phyloP scores from a whole-genome alignment of 192 early-diverging fungal genomes.

The Cetraspora pellucida region DNA sequence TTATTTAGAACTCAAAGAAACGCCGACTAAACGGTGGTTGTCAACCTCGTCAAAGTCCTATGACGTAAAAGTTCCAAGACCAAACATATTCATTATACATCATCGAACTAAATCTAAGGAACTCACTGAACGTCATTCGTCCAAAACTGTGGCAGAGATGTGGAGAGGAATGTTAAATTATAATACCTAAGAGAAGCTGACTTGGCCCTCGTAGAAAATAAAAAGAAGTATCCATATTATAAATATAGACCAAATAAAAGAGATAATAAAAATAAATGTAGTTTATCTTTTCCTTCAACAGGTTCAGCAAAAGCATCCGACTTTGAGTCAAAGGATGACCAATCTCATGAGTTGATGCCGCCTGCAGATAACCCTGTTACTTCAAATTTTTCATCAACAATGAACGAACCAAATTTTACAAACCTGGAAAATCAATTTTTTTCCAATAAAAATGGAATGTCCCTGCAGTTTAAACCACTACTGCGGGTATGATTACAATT shows the following conservation, averaged over 20 bases:
- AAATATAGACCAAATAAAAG: slow-evolving; percentile 34
- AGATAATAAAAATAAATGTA: slow-evolving; percentile 24
- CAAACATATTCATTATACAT: slow-evolving; percentile 33
- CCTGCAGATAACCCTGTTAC: neutral
- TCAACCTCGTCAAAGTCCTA: slow-evolving; percentile 19
- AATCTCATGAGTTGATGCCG: neutral
- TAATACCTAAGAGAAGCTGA: slow-evolving; percentile 31
- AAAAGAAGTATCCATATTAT: slow-evolving; percentile 31
- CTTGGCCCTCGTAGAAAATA: slow-evolving; percentile 29
- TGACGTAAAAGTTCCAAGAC: slow-evolving; percentile 30
- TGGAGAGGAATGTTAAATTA: slow-evolving; percentile 30
- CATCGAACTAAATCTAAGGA: slow-evolving; percentile 32
- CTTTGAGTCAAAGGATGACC: neutral
- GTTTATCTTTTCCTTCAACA: neutral
- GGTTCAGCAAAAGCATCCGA: neutral
- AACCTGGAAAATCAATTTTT: neutral
- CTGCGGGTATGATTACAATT: neutral
- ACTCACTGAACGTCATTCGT: slow-evolving; percentile 29
- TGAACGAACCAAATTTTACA: neutral
- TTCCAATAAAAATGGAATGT: neutral
- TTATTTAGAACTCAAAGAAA: slow-evolving; percentile 28
- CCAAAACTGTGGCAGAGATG: slow-evolving; percentile 34
- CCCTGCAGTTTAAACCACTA: neutral
- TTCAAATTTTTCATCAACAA: neutral
- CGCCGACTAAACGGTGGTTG: neutral